These are phyloP conservation scores for Neofusicoccum parvum DNA, from an alignment of 2,329 filamentous ascomycete species.

Conservation along the genomic window DNA sequence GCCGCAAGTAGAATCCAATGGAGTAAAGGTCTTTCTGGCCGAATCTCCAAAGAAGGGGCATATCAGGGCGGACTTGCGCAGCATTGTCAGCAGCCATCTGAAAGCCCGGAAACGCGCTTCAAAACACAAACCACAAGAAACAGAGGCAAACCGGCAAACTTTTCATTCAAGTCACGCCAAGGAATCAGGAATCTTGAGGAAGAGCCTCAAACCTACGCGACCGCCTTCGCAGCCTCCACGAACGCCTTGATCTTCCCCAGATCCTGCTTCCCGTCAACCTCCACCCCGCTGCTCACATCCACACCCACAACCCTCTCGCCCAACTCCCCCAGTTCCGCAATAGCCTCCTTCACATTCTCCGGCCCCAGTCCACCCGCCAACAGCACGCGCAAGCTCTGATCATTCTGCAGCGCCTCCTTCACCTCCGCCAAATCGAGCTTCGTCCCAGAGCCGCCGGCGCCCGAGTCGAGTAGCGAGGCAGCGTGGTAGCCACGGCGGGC, in stretches of 20 bases:
- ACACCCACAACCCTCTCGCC: constrained; percentile 73
- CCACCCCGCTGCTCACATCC: constrained; percentile 93
- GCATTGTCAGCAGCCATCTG: too few species aligned
- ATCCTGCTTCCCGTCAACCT: constrained; percentile 76
- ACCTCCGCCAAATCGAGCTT: constrained; percentile 73
- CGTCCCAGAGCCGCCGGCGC: constrained; percentile 78
- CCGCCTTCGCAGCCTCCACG: constrained; percentile 65
- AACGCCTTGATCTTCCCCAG: constrained; percentile 80
- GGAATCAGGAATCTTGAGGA: neutral
- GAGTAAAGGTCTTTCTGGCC: too few species aligned
- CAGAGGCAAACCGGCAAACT: too few species aligned
- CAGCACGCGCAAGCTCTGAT: constrained; percentile 72
- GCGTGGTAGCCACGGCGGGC: constrained; percentile 78
- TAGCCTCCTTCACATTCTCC: constrained; percentile 70
- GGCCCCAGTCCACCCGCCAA: constrained; percentile 84
- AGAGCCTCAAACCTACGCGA: neutral
- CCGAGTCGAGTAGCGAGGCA: constrained; percentile 83
- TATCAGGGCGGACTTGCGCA: too few species aligned
- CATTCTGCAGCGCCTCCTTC: constrained; percentile 64
- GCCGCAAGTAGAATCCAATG: too few species aligned
- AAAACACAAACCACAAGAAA: too few species aligned
- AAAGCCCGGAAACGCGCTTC: too few species aligned
- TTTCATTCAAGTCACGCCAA: neutral
- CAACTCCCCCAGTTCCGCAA: constrained; percentile 64
- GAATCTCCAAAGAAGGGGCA: too few species aligned